These are phyloP conservation scores for Microstegium vimineum DNA, from an alignment of 176 grass and related monocot genomes.

Conservation along the genomic window DNA sequence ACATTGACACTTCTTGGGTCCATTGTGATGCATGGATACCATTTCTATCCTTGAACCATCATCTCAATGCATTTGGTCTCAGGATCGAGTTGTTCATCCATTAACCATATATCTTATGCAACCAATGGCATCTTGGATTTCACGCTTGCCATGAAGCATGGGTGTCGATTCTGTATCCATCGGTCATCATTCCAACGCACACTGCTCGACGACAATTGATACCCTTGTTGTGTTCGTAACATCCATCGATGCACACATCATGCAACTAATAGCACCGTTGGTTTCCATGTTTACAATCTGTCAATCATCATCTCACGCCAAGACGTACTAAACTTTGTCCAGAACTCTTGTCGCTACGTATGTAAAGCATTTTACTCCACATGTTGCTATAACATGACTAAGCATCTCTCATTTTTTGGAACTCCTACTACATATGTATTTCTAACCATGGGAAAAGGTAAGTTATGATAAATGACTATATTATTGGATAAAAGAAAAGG, in stretches of 20 bases:
- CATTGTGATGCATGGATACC: neutral
- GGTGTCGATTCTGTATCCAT: neutral
- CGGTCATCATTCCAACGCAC: neutral
- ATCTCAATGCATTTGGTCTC: neutral
- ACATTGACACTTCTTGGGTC: neutral
- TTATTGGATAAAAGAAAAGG: neutral
- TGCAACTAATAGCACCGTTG: neutral
- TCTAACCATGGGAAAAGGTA: neutral
- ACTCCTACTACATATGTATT: too few species aligned
- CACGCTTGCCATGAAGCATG: neutral
- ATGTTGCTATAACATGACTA: neutral
- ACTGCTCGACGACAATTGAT: too few species aligned
- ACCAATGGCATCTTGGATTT: neutral
- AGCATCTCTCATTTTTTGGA: too few species aligned
- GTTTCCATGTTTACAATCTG: neutral
- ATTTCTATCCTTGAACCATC: neutral
- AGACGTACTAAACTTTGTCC: neutral
- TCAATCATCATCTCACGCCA: neutral
- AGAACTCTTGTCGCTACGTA: neutral
- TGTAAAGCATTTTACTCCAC: neutral
- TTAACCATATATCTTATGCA: neutral
- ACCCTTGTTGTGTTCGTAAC: neutral
- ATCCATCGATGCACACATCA: neutral
- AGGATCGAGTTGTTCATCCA: too few species aligned
- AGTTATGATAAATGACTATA: neutral